Evolutionary conservation across 2,329 filamentous ascomycete species (phyloP), one percentile per base, ranked within the genome.

Genomic region (Colletotrichum gigasporum): DNA sequence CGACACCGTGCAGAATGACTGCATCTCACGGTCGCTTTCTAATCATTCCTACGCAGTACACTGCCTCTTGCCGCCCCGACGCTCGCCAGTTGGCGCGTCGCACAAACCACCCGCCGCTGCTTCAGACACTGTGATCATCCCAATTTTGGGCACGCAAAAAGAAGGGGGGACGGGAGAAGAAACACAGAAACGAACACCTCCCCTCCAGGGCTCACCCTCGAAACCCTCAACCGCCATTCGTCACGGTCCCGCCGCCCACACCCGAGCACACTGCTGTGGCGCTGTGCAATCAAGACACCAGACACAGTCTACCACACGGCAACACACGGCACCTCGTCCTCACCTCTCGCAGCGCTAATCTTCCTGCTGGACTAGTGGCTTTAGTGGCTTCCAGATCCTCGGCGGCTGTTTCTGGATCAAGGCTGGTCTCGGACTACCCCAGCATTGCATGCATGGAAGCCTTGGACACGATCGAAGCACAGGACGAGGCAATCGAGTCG

Each of bases 311-410:
- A n/a, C n/a, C n/a, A n/a, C n/a, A n/a, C n/a, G n/a, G n/a, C n/a
- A n/a, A n/a, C 20, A 18, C 32, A 34, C 34, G 28, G 34, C 32
- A n/a, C 24, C 30, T 28, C 16, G 20, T 54, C 12, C 30, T 12
- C 57, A 61, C 30, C 51, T 18, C 41, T 22, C 16, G 22, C 30
- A 51, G 30, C 60, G 60, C 61, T 54, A 54, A 64, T 54, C 62
- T 50, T 50, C 50, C 62, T 50, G 62, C 39, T 28, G n/a, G 22
- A 26, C 62, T 65, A 62, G 62, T 65, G 62, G 56, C 62, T 50
- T 65, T 30, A 55, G 34, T 62, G 56, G 62, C 50, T 65, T 65
- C 62, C 55, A 65, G 62, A 65, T 65, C 62, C 35, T 37, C 62
- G 62, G 56, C 42, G 48, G 62, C 48, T 26, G 50, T 61, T 53